Evolutionary conservation across 2,329 filamentous ascomycete genomes (phyloP).

Genomic region (Colletotrichum sp.): DNA sequence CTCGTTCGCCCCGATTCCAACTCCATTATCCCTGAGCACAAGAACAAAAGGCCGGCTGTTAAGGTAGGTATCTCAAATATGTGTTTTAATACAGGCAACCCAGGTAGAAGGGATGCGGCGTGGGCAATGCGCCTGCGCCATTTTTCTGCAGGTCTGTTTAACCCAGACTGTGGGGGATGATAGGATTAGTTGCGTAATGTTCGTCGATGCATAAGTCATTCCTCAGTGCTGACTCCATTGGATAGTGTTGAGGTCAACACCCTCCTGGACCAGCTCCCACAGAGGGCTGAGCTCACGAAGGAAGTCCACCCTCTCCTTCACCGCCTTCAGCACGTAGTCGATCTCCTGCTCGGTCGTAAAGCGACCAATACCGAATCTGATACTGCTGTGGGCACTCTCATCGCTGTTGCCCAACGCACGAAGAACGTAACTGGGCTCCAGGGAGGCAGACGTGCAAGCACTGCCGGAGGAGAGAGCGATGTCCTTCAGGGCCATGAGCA

Average conservation of each 20-base stretch:
- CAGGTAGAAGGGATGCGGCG: background rate
- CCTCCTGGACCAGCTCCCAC: constrained; percentile 98
- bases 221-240: constrained; percentile 95
- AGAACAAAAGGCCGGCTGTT: constrained; percentile 18
- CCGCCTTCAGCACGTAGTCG: constrained; percentile 95
- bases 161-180: background rate
- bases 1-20: background rate
- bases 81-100: constrained; percentile 17
- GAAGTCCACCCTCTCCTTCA: constrained; percentile 88
- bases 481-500: constrained; percentile 97
- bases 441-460: constrained; percentile 93
- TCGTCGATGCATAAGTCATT: background rate
- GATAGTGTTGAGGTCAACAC: constrained; percentile 92
- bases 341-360: constrained; percentile 97
- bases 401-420: constrained; percentile 94
- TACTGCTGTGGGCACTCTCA: constrained; percentile 97
- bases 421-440: constrained; percentile 96
- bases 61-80: constrained; percentile 23
- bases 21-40: constrained; percentile 19
- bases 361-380: constrained; percentile 94
- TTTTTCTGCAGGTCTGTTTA: background rate
- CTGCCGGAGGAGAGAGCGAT: constrained; percentile 96
- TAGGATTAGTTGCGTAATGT: background rate
- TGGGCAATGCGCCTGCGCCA: background rate
- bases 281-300: constrained; percentile 92